Conservation (phyloP, 306 rosid genomes). For the Malus fusca region DNA sequence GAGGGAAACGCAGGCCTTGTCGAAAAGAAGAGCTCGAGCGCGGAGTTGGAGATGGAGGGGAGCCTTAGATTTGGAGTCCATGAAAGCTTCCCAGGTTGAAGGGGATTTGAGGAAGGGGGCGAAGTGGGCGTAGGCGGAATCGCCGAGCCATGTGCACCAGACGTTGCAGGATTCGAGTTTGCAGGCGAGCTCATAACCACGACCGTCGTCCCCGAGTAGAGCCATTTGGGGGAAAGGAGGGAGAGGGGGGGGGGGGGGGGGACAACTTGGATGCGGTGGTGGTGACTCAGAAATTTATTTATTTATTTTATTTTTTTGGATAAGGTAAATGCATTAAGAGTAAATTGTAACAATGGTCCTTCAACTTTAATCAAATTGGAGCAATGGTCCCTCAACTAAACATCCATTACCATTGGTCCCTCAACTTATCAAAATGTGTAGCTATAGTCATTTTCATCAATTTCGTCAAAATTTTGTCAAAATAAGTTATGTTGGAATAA, state of each 20-base stretch:
- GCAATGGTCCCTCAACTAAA: too few relatives aligned
- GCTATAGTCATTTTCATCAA: too few relatives aligned
- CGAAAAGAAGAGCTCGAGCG: conserved; percentile 90
- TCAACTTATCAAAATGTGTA: too few relatives aligned
- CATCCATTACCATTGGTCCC: too few relatives aligned
- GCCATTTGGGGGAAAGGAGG: conserved; percentile 32
- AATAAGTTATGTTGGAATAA: too few relatives aligned
- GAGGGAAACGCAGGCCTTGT: conserved; percentile 69
- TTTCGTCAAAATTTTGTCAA: too few relatives aligned
- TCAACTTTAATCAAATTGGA: too few relatives aligned
- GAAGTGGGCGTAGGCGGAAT: conserved; percentile 51
- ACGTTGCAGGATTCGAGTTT: conserved; percentile 56
- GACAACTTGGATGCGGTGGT: not conserved
- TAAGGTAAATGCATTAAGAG: too few relatives aligned
- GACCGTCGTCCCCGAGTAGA: conserved; percentile 79
- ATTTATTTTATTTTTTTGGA: too few relatives aligned
- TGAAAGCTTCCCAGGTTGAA: conserved; percentile 74
- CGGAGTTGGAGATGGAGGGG: conserved; percentile 76
- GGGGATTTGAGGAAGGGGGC: conserved; percentile 57
- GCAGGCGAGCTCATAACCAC: conserved; percentile 76
- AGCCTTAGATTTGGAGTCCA: conserved; percentile 67
- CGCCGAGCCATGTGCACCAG: conserved; percentile 87
- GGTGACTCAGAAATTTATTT: not conserved
- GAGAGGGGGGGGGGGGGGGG: not conserved
- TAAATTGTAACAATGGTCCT: too few relatives aligned